Percentiles rank a stretch among this genome's conserved stretches.
Conservation (phyloP, 2,329 filamentous ascomycete genomes). For the Colletotrichum costaricense region DNA sequence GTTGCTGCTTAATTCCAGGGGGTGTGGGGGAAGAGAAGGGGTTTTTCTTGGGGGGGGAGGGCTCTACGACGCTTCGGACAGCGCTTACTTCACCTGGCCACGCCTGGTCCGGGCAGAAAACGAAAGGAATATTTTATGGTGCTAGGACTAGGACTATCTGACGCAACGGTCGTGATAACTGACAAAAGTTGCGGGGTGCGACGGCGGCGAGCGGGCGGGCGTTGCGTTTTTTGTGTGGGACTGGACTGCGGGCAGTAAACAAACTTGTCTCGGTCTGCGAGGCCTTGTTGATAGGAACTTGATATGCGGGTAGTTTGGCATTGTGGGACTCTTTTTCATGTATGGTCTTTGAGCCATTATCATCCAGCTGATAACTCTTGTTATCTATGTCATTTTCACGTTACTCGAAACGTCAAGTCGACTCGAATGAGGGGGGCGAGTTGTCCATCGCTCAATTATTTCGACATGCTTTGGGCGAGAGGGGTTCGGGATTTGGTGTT, state of each 20-base stretch:
- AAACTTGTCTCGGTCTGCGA: constrained; percentile 7
- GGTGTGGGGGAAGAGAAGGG: too few species aligned
- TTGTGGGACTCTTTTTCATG: neutral
- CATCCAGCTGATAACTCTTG: neutral
- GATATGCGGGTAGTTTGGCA: neutral
- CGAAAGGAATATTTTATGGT: neutral
- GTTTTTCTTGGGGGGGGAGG: too few species aligned
- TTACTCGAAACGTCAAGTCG: neutral
- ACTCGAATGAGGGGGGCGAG: neutral
- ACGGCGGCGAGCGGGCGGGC: too few species aligned
- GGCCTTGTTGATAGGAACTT: neutral
- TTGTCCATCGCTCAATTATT: neutral
- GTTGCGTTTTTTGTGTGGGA: neutral
- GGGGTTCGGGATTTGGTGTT: neutral
- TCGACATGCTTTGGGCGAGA: neutral
- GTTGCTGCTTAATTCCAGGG: neutral
- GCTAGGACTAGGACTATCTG: neutral
- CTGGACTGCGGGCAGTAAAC: neutral
- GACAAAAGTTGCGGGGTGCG: constrained; percentile 1
- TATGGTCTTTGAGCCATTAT: neutral
- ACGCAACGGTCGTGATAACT: constrained; percentile 7
- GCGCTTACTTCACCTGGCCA: neutral
- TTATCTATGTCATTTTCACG: neutral
- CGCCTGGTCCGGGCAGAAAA: neutral
- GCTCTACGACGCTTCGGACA: neutral